Conservation (phyloP, 441 rosid genomes). For the Iberis amara region DNA sequence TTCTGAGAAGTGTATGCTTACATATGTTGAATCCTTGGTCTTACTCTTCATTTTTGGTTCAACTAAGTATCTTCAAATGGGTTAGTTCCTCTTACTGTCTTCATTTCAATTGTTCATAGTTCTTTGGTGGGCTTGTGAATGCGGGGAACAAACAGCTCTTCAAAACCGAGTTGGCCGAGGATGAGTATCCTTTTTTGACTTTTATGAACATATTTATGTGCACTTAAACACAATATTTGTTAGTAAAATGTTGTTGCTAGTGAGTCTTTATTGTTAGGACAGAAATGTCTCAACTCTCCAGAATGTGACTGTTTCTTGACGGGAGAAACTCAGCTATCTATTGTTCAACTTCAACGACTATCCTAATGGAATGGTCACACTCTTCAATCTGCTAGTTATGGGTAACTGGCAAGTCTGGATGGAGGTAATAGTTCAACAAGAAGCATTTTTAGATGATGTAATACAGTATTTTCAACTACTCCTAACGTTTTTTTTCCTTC, state of each 20-base stretch:
- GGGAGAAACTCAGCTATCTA: conserved; percentile 47
- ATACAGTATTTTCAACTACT: neutral
- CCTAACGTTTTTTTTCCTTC: conserved; percentile 28
- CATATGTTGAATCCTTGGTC: conserved; percentile 3
- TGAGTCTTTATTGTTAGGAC: too few relatives aligned
- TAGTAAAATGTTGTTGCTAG: neutral
- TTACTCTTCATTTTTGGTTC: neutral
- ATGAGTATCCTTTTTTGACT: conserved; percentile 71
- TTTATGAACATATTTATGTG: neutral
- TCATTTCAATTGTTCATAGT: conserved; percentile 33
- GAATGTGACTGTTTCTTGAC: conserved; percentile 41
- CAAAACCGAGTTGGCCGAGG: conserved; percentile 53
- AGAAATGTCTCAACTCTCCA: neutral
- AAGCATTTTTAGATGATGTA: neutral
- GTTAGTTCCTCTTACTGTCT: neutral
- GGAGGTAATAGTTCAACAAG: conserved; percentile 45
- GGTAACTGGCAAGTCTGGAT: conserved; percentile 94
- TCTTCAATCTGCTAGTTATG: conserved; percentile 87
- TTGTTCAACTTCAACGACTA: conserved; percentile 93
- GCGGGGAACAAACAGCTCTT: conserved; percentile 69
- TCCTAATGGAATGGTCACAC: conserved; percentile 98
- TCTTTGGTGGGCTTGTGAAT: conserved; percentile 90
- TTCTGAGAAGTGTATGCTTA: neutral
- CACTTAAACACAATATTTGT: conserved; percentile 8
- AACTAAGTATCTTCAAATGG: neutral